A percentile compares a stretch with the other conserved stretches of the same genome.
Conservation (phyloP, 768 basidiomycete species). For the Kondoa malvinella region DNA sequence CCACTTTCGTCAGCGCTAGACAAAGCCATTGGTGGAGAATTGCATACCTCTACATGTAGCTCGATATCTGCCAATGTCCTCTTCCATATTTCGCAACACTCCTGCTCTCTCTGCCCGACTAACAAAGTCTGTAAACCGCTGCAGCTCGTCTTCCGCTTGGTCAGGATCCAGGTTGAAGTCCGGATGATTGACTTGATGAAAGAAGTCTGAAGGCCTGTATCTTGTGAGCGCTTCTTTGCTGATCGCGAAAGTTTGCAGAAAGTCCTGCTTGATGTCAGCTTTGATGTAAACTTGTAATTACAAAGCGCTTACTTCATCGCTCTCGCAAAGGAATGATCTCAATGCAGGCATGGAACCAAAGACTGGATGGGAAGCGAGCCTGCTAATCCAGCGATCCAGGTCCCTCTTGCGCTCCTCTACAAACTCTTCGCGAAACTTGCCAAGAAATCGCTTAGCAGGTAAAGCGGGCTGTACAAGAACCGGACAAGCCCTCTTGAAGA, state of each 20-base stretch:
- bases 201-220: not conserved
- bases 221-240: not conserved
- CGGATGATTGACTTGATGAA: not conserved
- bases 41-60: not conserved
- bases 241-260: not conserved
- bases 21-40: not conserved
- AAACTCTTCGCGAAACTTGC: slow-evolving; percentile 3
- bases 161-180: not conserved
- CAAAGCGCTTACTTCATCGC: not conserved
- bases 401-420: not conserved
- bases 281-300: too few species aligned
- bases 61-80: not conserved
- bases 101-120: not conserved
- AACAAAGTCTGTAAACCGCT: not conserved
- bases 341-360: not conserved
- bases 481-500: not conserved
- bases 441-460: not conserved
- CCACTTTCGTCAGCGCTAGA: not conserved
- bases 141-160: not conserved
- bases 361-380: not conserved
- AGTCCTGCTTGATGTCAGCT: not conserved
- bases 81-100: not conserved
- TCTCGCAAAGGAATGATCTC: not conserved
- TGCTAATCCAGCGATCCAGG: slow-evolving; percentile 1
- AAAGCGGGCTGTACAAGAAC: slow-evolving; percentile 1